phyloP scores from a whole-genome alignment of 106 monocot species.

The Ottelia alismoides region DNA sequence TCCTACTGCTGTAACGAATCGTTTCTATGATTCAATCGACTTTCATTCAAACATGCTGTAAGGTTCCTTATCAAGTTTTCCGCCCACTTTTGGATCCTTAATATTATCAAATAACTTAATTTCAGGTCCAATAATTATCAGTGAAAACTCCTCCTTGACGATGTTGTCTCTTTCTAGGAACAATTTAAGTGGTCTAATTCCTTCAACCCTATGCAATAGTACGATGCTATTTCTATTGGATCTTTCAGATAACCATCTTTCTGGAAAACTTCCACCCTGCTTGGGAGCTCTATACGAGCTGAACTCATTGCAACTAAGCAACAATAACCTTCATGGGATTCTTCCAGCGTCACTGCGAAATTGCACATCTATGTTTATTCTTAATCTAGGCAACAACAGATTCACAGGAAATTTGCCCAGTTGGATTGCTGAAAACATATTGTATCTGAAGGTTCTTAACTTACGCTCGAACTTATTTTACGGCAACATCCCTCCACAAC shows the following conservation, averaged over 20 bases:
- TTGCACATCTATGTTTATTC: background rate
- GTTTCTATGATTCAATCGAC: background rate
- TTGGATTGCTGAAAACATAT: constrained; percentile 1
- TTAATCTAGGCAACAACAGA: constrained; percentile 6
- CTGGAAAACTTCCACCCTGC: background rate
- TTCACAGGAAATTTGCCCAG: constrained; percentile 1
- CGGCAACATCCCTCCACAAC: background rate
- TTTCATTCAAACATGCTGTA: background rate
- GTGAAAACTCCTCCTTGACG: background rate
- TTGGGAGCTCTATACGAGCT: background rate
- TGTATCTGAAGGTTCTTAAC: background rate
- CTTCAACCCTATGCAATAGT: background rate
- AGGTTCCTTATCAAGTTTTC: background rate
- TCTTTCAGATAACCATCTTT: background rate
- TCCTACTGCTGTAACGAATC: background rate
- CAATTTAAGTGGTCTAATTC: background rate
- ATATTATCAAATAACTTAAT: background rate
- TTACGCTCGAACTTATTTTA: background rate
- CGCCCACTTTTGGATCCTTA: background rate
- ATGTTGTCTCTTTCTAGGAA: background rate
- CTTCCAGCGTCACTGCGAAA: background rate
- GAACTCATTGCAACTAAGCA: background rate
- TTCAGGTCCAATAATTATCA: background rate
- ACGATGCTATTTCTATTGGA: background rate
- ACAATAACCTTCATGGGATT: background rate